phyloP scores from a whole-genome alignment of 805 yeast species.

The Ogataea salicorniae region DNA sequence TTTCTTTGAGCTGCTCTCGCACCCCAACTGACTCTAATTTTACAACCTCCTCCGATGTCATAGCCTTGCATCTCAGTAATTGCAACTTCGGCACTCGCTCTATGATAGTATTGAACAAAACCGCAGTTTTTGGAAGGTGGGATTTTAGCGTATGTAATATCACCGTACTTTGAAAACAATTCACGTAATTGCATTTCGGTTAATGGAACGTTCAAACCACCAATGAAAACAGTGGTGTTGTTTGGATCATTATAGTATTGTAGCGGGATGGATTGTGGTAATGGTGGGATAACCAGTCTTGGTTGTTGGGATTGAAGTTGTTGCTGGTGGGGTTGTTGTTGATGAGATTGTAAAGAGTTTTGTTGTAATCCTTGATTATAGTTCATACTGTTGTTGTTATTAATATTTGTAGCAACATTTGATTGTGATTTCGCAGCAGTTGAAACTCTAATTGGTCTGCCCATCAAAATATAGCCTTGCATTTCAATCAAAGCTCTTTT shows the following conservation, averaged over 20 bases:
- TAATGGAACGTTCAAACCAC: constrained; percentile 58
- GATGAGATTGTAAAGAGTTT: constrained; percentile 14
- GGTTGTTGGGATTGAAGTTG: constrained; percentile 12
- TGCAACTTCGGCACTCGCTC: constrained; percentile 82
- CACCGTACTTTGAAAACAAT: constrained; percentile 65
- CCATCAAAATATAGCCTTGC: constrained; percentile 72
- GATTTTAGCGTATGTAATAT: constrained; percentile 69
- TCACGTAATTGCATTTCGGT: constrained; percentile 57
- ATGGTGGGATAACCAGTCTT: constrained; percentile 20
- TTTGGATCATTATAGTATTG: constrained; percentile 69
- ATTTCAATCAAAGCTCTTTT: constrained; percentile 69
- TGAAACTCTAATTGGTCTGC: constrained; percentile 73
- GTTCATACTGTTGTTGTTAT: not conserved
- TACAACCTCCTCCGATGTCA: constrained; percentile 70
- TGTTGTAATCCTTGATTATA: constrained; percentile 6
- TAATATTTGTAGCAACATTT: not conserved
- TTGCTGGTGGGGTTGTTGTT: constrained; percentile 31
- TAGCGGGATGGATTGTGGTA: constrained; percentile 39
- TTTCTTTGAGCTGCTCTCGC: constrained; percentile 44
- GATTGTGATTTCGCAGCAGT: constrained; percentile 45
- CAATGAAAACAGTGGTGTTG: constrained; percentile 75
- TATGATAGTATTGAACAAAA: constrained; percentile 72
- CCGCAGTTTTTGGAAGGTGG: constrained; percentile 79
- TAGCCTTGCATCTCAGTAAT: constrained; percentile 86
- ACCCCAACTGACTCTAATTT: constrained; percentile 88